Evolutionary conservation across 2,329 filamentous ascomycete species (phyloP).

Genomic region (Rhynchosporium secalis): DNA sequence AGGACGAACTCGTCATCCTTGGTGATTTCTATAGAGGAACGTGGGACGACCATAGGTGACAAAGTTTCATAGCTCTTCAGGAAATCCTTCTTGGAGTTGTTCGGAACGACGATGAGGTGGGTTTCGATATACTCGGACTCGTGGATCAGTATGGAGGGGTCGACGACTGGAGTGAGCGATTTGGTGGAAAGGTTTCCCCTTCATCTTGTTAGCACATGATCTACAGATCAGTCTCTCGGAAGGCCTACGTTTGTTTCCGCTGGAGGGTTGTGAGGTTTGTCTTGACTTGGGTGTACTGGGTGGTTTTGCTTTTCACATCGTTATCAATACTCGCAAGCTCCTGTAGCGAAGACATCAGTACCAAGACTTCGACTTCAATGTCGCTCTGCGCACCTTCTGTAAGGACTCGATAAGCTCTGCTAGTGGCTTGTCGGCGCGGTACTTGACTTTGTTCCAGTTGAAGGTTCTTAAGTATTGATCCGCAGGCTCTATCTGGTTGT

Average conservation of each 20-base stretch:
- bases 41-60: slow-evolving; percentile 87
- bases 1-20: slow-evolving; percentile 88
- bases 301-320: slow-evolving; percentile 92
- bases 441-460: slow-evolving; percentile 97
- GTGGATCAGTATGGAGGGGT: slow-evolving; percentile 76
- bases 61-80: slow-evolving; percentile 86
- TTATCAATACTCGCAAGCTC: slow-evolving; percentile 91
- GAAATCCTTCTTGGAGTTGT: slow-evolving; percentile 80
- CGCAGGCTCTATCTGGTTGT: slow-evolving; percentile 70
- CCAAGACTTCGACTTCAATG: background rate
- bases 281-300: slow-evolving; percentile 90
- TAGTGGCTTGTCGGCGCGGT: slow-evolving; percentile 87
- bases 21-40: slow-evolving; percentile 76
- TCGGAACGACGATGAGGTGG: slow-evolving; percentile 86
- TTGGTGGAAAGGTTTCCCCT: slow-evolving; percentile 93
- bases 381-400: slow-evolving; percentile 65
- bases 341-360: slow-evolving; percentile 45
- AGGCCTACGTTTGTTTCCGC: slow-evolving; percentile 77
- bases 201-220: slow-evolving; percentile 26
- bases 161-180: slow-evolving; percentile 85
- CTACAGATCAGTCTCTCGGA: background rate
- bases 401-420: slow-evolving; percentile 82
- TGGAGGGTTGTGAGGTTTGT: slow-evolving; percentile 78
- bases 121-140: slow-evolving; percentile 97
- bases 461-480: slow-evolving; percentile 90